Percentiles rank a stretch among this genome's conserved stretches.
Evolutionary conservation across 345 rosid species (phyloP).

Genomic region (Corchorus capsularis): DNA sequence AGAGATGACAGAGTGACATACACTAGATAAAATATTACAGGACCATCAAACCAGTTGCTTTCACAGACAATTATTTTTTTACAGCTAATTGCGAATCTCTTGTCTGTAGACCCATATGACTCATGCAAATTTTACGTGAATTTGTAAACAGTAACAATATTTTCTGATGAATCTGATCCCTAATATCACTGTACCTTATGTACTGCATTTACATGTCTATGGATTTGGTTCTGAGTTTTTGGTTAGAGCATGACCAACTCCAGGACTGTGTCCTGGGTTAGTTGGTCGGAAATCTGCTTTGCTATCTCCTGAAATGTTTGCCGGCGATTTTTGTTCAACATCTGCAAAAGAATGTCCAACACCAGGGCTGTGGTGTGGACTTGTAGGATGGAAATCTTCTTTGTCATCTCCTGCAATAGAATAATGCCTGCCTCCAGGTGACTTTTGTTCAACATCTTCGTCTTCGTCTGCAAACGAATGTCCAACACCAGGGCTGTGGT

Average conservation of each 20-base stretch:
- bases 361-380: slow-evolving; percentile 22
- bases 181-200: not conserved
- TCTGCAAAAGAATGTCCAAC: slow-evolving; percentile 32
- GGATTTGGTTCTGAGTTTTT: slow-evolving; percentile 1
- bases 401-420: not conserved
- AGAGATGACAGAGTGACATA: not conserved
- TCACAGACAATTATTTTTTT: not conserved
- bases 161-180: not conserved
- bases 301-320: slow-evolving; percentile 17
- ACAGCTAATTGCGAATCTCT: not conserved
- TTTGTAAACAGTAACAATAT: not conserved
- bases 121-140: slow-evolving; percentile 5
- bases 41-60: slow-evolving; percentile 8
- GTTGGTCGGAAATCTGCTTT: slow-evolving; percentile 39
- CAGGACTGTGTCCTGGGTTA: slow-evolving; percentile 50
- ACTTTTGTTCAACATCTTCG: too few relatives aligned
- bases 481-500: slow-evolving; percentile 57
- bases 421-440: too few relatives aligned
- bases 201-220: not conserved
- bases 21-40: not conserved
- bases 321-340: not conserved
- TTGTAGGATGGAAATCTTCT: too few relatives aligned
- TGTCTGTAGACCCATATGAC: not conserved
- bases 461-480: slow-evolving; percentile 26
- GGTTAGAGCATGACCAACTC: slow-evolving; percentile 3